Conservation (phyloP, 306 rosid genomes). For the Purshia tridentata region DNA sequence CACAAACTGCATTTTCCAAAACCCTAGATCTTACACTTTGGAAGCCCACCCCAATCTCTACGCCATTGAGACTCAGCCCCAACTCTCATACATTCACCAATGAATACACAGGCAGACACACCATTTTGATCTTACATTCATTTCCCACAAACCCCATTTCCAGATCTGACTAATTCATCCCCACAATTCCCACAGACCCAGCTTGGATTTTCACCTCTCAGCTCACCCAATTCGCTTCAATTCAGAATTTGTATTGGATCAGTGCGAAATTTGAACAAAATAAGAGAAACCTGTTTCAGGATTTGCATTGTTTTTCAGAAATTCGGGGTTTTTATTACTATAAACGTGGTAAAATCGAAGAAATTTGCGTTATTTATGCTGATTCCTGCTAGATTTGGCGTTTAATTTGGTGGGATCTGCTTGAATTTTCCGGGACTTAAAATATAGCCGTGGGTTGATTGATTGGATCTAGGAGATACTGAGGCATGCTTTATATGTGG, state of each 20-base stretch:
- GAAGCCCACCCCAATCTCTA: slow-evolving; percentile 31
- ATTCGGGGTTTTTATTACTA: slow-evolving; percentile 11
- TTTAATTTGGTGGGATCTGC: slow-evolving; percentile 36
- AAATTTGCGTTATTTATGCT: slow-evolving; percentile 31
- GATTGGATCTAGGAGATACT: slow-evolving; percentile 37
- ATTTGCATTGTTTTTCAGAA: slow-evolving; percentile 25
- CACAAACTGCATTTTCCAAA: background rate
- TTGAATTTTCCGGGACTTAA: slow-evolving; percentile 26
- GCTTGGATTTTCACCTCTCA: slow-evolving; percentile 2
- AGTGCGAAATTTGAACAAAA: slow-evolving; percentile 10
- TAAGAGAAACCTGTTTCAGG: slow-evolving; percentile 10
- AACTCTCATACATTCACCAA: slow-evolving; percentile 8
- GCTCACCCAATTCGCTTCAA: background rate
- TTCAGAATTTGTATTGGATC: slow-evolving; percentile 25
- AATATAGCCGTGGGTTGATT: slow-evolving; percentile 18
- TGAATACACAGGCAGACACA: background rate
- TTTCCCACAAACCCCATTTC: slow-evolving; percentile 23
- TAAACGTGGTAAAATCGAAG: slow-evolving; percentile 22
- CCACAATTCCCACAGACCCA: background rate
- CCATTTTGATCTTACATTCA: slow-evolving; percentile 10
- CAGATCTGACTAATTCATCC: slow-evolving; percentile 51
- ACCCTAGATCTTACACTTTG: slow-evolving; percentile 5
- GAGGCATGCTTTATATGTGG: slow-evolving; percentile 55
- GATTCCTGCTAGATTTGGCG: slow-evolving; percentile 32
- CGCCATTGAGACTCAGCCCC: slow-evolving; percentile 39